Percentiles rank a stretch among this genome's conserved stretches.
Conservation (phyloP, 345 rosid species). For the Corchorus capsularis region DNA sequence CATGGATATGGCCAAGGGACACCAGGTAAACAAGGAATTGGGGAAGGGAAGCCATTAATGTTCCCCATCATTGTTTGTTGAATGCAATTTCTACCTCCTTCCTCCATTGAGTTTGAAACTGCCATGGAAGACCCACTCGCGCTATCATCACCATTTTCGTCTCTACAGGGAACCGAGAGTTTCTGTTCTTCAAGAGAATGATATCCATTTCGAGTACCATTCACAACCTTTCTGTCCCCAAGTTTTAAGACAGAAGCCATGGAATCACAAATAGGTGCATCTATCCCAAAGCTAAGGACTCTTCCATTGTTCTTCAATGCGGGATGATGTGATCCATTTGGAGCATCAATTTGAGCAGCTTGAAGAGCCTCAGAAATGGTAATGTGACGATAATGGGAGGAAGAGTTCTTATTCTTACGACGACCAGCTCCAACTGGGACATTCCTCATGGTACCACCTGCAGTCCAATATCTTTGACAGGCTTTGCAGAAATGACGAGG, state of each 20-base stretch:
- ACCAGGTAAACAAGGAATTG: constrained; percentile 54
- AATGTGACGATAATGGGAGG: constrained; percentile 71
- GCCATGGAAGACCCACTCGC: constrained; percentile 32
- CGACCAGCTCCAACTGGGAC: constrained; percentile 97
- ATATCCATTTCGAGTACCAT: constrained; percentile 45
- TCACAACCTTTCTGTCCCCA: constrained; percentile 58
- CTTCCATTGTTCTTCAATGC: constrained; percentile 54
- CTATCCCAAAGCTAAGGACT: constrained; percentile 76
- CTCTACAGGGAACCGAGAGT: constrained; percentile 38
- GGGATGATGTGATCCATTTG: constrained; percentile 60
- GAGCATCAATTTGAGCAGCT: constrained; percentile 43
- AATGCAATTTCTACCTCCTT: constrained; percentile 30
- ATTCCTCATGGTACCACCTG: constrained; percentile 95
- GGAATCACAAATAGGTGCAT: constrained; percentile 75
- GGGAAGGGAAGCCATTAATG: constrained; percentile 38
- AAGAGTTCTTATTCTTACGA: constrained; percentile 82
- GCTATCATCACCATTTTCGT: constrained; percentile 31
- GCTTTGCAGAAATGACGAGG: constrained; percentile 94
- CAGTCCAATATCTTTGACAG: constrained; percentile 98
- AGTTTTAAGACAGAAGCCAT: constrained; percentile 78
- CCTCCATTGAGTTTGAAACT: constrained; percentile 28
- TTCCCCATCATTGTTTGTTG: constrained; percentile 16
- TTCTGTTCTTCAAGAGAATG: constrained; percentile 50
- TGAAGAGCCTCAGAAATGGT: constrained; percentile 68
- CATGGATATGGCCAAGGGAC: constrained; percentile 61